These are phyloP conservation scores for Torulaspora globosa DNA, from an alignment of 1,139 yeast species.

Conservation along the genomic window DNA sequence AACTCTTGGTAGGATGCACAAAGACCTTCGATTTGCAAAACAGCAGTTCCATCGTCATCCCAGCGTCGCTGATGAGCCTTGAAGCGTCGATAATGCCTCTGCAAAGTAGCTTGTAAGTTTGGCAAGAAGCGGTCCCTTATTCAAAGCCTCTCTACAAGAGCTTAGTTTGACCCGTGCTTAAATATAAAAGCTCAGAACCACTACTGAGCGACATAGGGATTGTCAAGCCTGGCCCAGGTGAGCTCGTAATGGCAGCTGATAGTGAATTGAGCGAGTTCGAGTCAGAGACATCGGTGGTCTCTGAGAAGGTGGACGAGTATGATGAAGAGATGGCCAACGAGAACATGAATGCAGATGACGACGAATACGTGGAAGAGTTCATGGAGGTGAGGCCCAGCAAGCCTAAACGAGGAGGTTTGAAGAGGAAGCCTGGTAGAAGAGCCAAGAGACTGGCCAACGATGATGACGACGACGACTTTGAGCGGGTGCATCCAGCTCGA, in stretches of 20 bases:
- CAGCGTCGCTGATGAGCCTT: background rate
- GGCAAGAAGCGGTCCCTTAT: background rate
- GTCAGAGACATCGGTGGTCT: conserved; percentile 11
- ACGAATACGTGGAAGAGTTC: conserved; percentile 15
- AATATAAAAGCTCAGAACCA: conserved; percentile 1
- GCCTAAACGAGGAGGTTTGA: conserved; percentile 3
- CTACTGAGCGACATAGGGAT: background rate
- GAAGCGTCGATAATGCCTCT: background rate
- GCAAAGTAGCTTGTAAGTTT: background rate
- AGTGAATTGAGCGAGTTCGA: conserved; percentile 18
- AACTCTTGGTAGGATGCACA: conserved; percentile 72
- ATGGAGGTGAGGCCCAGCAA: conserved; percentile 6
- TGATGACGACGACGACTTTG: conserved; percentile 9
- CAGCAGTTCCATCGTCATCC: conserved; percentile 17
- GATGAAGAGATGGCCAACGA: conserved; percentile 15
- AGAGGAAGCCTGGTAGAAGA: conserved; percentile 4
- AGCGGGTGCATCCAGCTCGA: conserved; percentile 10
- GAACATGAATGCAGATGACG: conserved; percentile 13
- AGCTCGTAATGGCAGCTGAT: conserved; percentile 11
- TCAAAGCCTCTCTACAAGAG: background rate
- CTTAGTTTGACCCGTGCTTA: background rate
- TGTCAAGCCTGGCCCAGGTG: background rate
- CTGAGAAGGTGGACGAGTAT: conserved; percentile 10
- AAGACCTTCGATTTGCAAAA: conserved; percentile 64
- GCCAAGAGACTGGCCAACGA: conserved; percentile 4